These are phyloP conservation scores for Saksenaea vasiformis DNA, from an alignment of 371 early-diverging fungal genomes.

Conservation along the genomic window DNA sequence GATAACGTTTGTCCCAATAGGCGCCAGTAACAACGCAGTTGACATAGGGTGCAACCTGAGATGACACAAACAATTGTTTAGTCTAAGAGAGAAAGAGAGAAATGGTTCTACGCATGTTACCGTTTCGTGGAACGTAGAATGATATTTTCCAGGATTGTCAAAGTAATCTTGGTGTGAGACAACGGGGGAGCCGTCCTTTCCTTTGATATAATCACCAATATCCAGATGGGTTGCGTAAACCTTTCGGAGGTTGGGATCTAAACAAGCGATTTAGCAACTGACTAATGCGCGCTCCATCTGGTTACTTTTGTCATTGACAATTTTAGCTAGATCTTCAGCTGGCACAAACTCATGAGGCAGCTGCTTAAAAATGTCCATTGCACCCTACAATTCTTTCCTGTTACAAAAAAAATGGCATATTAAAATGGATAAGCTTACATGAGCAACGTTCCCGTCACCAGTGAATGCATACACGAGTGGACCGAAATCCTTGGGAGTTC, in stretches of 20 bases:
- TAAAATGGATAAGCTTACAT: conserved; percentile 37
- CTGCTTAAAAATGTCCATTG: conserved; percentile 85
- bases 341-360: conserved; percentile 92
- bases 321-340: conserved; percentile 74
- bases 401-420: background rate
- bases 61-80: background rate
- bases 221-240: conserved; percentile 82
- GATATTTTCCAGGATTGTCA: conserved; percentile 79
- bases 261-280: background rate
- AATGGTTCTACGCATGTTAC: conserved; percentile 20
- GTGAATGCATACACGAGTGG: conserved; percentile 92
- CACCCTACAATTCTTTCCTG: conserved; percentile 60
- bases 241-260: conserved; percentile 62
- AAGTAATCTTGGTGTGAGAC: conserved; percentile 69
- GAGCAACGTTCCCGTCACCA: conserved; percentile 95
- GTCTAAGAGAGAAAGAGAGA: background rate
- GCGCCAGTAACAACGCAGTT: conserved; percentile 92
- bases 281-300: background rate
- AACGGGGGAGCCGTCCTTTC: conserved; percentile 66
- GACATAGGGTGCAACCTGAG: conserved; percentile 86
- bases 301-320: conserved; percentile 68
- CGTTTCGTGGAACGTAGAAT: conserved; percentile 84
- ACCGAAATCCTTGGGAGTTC: conserved; percentile 85
- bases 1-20: conserved; percentile 90
- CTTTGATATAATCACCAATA: conserved; percentile 79